Conservation (phyloP, 805 yeast species). For the Candida germanica region DNA sequence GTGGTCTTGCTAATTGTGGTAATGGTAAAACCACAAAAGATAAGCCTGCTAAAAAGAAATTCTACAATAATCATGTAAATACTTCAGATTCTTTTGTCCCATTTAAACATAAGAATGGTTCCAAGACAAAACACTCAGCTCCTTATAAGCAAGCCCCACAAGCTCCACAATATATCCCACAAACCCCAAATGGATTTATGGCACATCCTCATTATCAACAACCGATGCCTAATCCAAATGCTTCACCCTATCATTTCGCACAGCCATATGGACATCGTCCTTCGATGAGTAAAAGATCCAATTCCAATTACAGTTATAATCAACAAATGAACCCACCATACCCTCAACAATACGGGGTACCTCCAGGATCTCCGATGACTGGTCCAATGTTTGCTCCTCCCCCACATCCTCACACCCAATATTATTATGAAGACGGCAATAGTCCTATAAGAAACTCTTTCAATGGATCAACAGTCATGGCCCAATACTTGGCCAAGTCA, state of each 20-base stretch:
- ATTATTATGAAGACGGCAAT: slow-evolving; percentile 4
- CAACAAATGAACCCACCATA: slow-evolving; percentile 9
- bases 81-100: slow-evolving; percentile 23
- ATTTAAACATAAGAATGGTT: slow-evolving; percentile 9
- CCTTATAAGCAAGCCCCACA: slow-evolving; percentile 1
- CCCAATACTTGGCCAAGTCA: slow-evolving; percentile 68
- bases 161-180: slow-evolving; percentile 3
- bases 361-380: slow-evolving; percentile 5
- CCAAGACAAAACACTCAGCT: neutral
- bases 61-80: slow-evolving; percentile 11
- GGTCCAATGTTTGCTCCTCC: slow-evolving; percentile 12
- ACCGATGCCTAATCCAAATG: slow-evolving; percentile 1
- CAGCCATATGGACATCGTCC: slow-evolving; percentile 10
- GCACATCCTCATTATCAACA: slow-evolving; percentile 3
- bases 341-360: slow-evolving; percentile 6
- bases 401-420: slow-evolving; percentile 8
- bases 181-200: slow-evolving; percentile 7
- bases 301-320: slow-evolving; percentile 5
- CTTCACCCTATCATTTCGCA: slow-evolving; percentile 7
- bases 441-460: slow-evolving; percentile 11
- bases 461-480: slow-evolving; percentile 73
- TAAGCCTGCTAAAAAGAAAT: slow-evolving; percentile 12
- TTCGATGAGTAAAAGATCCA: slow-evolving; percentile 6
- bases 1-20: slow-evolving; percentile 2
- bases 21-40: slow-evolving; percentile 8